Evolutionary conservation across 768 basidiomycete species (phyloP).

Genomic region (Tricholoma matsutake): DNA sequence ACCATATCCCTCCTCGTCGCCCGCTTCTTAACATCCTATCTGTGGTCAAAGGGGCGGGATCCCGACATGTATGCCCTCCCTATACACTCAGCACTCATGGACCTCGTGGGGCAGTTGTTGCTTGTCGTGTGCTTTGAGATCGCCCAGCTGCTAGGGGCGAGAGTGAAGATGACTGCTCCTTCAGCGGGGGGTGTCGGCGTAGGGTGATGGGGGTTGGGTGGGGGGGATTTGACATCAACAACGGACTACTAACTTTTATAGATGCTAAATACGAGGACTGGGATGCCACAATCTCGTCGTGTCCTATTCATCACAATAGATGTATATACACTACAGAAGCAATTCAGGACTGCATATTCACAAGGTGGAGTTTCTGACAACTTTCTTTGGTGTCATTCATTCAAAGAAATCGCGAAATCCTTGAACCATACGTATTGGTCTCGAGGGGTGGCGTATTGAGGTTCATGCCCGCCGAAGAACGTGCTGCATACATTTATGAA

Average conservation of each 20-base stretch:
- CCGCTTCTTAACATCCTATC: slow-evolving; percentile 60
- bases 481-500: slow-evolving; percentile 39
- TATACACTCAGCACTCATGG: slow-evolving; percentile 85
- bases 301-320: neutral
- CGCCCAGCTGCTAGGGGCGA: slow-evolving; percentile 44
- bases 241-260: neutral
- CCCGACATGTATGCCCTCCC: slow-evolving; percentile 95
- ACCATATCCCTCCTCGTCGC: slow-evolving; percentile 67
- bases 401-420: slow-evolving; percentile 50
- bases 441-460: slow-evolving; percentile 62
- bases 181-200: no score
- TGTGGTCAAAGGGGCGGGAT: slow-evolving; percentile 78
- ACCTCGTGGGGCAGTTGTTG: slow-evolving; percentile 77
- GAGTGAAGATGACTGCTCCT: slow-evolving; percentile 17
- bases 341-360: neutral
- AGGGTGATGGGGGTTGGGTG: no score
- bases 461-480: slow-evolving; percentile 76
- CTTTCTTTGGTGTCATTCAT: slow-evolving; percentile 5
- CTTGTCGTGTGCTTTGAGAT: slow-evolving; percentile 76
- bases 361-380: neutral
- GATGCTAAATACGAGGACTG: neutral
- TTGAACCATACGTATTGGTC: slow-evolving; percentile 81
- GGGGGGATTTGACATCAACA: no score
- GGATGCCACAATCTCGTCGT: no score
- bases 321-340: neutral